These are phyloP conservation scores for Fusarium sp. DNA, from an alignment of 2,329 filamentous ascomycete genomes.

Conservation along the genomic window DNA sequence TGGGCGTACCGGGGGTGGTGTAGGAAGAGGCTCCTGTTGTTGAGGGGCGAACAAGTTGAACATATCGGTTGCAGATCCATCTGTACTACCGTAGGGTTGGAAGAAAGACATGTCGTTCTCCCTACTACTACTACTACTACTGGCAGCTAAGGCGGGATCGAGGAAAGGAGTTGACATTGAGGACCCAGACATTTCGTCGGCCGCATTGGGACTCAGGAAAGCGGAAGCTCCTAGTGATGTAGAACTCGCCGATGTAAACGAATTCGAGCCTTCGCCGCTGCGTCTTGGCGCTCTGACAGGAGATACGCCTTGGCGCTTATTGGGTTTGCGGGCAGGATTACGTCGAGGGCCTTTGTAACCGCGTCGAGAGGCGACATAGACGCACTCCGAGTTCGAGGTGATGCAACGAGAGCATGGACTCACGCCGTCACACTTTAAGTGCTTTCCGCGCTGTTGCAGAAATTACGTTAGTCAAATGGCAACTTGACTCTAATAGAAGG, in stretches of 20 bases:
- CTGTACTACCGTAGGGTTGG: constrained; percentile 35
- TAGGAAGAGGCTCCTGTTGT: constrained; percentile 31
- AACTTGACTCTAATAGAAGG: background rate
- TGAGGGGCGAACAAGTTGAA: constrained; percentile 36
- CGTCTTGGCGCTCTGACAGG: constrained; percentile 41
- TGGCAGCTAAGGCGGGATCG: constrained; percentile 18
- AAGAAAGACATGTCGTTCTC: constrained; percentile 33
- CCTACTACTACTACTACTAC: constrained; percentile 19
- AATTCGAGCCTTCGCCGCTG: constrained; percentile 56
- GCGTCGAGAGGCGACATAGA: constrained; percentile 81
- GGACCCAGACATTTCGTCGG: constrained; percentile 31
- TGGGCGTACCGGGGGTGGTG: constrained; percentile 50
- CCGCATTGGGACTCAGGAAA: constrained; percentile 31
- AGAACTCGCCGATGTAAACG: constrained; percentile 57
- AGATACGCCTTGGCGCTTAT: constrained; percentile 67
- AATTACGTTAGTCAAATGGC: constrained; percentile 20
- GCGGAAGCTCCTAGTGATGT: constrained; percentile 26
- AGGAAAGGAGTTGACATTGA: constrained; percentile 41
- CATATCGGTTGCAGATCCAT: constrained; percentile 48
- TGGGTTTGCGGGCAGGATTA: constrained; percentile 60
- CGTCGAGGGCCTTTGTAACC: constrained; percentile 76
- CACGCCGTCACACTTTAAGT: constrained; percentile 82
- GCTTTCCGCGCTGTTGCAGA: constrained; percentile 68
- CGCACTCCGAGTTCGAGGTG: constrained; percentile 71
- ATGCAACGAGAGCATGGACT: constrained; percentile 79